These are phyloP conservation scores for Apiotrichum mycotoxinovorans DNA, from an alignment of 1,284 basidiomycete genomes.

Conservation along the genomic window DNA sequence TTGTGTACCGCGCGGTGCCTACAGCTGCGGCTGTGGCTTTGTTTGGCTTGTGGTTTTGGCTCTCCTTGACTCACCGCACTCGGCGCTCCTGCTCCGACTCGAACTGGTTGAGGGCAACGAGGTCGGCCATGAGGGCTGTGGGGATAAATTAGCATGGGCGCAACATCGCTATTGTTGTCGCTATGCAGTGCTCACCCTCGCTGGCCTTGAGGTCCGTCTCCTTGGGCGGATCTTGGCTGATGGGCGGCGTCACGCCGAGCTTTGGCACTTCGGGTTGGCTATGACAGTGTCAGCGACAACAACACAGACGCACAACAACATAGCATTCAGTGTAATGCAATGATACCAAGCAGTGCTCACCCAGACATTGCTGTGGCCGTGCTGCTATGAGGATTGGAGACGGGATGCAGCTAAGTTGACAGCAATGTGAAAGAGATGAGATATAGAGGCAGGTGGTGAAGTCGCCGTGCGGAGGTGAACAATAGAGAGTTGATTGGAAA, in stretches of 20 bases:
- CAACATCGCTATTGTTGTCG: not conserved
- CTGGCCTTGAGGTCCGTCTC: constrained; percentile 74
- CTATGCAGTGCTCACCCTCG: constrained; percentile 55
- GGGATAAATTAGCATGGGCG: constrained; percentile 1
- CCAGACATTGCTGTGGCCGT: constrained; percentile 8
- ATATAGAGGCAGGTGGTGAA: too few species aligned
- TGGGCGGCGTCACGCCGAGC: constrained; percentile 73
- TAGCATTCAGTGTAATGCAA: not conserved
- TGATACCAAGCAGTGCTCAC: not conserved
- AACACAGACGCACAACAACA: too few species aligned
- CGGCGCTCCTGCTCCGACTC: constrained; percentile 86
- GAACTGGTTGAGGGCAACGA: constrained; percentile 80
- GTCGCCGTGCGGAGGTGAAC: too few species aligned
- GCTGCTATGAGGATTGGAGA: not conserved
- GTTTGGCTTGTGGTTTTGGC: too few species aligned
- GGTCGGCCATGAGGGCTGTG: constrained; percentile 62
- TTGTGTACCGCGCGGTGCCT: too few species aligned
- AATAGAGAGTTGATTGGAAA: not conserved
- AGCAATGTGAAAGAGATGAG: not conserved
- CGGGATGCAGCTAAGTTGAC: not conserved
- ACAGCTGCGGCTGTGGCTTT: too few species aligned
- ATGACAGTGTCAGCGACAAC: constrained; percentile 3
- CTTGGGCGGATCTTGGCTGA: constrained; percentile 68
- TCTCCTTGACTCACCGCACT: constrained; percentile 81
- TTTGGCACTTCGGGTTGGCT: constrained; percentile 25